Base-by-base conservation (phyloP, 495 filamentous ascomycete species). In the Penicillium longicatenatum region DNA sequence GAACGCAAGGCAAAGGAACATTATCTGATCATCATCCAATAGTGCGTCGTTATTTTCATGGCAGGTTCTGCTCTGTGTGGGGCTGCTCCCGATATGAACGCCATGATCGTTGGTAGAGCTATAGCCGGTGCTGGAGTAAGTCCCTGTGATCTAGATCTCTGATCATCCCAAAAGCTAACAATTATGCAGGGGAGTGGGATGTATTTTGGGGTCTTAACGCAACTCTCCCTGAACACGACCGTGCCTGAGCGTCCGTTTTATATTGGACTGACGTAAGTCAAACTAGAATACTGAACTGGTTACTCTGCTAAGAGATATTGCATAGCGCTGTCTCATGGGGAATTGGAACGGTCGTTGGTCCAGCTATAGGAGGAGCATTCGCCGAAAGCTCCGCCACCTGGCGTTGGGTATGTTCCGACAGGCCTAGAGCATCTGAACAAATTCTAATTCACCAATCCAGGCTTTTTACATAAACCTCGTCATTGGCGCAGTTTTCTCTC, bases 11-110 rank as follows among this genome's bases (percentile, higher is more conserved):
- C 5, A 4, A 24, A 46, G n/a, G 44, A 5, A 6, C 1, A 22
- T 29, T 26, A 12, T 14, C 20, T 26, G 12, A 24, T 14, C 60
- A 16, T 22, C 10, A 1, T 39, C 8, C 35, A 52, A 24, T 41
- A 17, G 50, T 54, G 65, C n/a, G 52, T 80, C 0, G 24, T 70
- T 7, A 57, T 83, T 48, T 86, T 86, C 52, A 67, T 74, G 44
- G 68, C 66, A 6, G 82, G 71, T 0, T 77, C 71, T 22, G 79
- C 79, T 1, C 20, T 85, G 2, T 84, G 82, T 56, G 82, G 79
- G 22, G 78, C 71, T 11, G 80, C 83, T 1, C 79, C 76, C 0
- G 69, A 49, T 11, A 80, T 81, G 61, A 67, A 76, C 50, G 73
- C 75, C 29, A 50, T 79, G 33, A 82, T 84, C 47, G 58, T 82